phyloP scores from a whole-genome alignment of 306 rosid species.

The Corylus heterophylla region DNA sequence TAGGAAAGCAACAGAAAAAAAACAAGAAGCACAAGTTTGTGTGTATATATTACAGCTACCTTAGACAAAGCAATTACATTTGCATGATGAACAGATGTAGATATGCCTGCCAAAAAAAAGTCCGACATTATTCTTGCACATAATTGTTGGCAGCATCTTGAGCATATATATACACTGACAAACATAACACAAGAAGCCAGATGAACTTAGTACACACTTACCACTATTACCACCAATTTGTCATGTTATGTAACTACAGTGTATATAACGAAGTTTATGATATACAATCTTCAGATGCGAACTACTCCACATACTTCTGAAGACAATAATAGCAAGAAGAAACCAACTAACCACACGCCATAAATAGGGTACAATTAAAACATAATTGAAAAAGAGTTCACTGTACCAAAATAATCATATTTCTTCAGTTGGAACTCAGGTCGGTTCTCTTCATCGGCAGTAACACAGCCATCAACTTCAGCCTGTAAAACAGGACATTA shows the following conservation, averaged over 20 bases:
- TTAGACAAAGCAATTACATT: slow-evolving; percentile 76
- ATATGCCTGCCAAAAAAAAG: slow-evolving; percentile 49
- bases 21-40: background rate
- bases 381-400: slow-evolving; percentile 26
- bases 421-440: slow-evolving; percentile 71
- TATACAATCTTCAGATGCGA: background rate
- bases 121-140: slow-evolving; percentile 16
- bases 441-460: slow-evolving; percentile 53
- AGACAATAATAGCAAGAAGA: background rate
- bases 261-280: background rate
- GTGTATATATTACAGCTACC: slow-evolving; percentile 36
- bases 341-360: background rate
- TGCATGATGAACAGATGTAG: slow-evolving; percentile 58
- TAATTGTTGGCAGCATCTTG: slow-evolving; percentile 6
- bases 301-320: background rate
- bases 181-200: background rate
- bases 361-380: background rate
- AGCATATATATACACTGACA: background rate
- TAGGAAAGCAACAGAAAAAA: slow-evolving; percentile 15
- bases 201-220: background rate
- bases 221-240: background rate
- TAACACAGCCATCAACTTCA: slow-evolving; percentile 59
- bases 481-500: slow-evolving; percentile 62
- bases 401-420: slow-evolving; percentile 88
- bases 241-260: background rate